Evolutionary conservation across 106 monocot species (phyloP).

Genomic region (Xerophyta viscosa): DNA sequence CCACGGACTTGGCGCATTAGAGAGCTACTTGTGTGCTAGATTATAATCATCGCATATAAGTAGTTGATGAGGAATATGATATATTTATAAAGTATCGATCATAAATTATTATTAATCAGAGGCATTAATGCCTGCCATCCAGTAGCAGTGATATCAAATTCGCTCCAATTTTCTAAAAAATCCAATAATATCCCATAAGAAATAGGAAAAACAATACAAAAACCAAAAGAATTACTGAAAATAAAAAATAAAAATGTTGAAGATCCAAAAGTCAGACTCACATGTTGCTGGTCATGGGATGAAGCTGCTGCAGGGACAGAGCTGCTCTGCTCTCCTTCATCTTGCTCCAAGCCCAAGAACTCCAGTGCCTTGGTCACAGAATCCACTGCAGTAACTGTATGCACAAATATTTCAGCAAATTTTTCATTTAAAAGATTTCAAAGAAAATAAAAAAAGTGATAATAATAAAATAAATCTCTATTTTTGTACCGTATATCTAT

Average conservation of each 20-base stretch:
- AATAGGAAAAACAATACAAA: not conserved
- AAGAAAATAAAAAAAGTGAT: no score
- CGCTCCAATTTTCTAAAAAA: conserved; percentile 52
- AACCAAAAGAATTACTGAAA: not conserved
- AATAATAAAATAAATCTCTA: no score
- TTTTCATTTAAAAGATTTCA: no score
- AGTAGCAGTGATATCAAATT: conserved; percentile 82
- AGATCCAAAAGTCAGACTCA: not conserved
- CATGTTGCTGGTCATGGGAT: no score
- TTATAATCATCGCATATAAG: no score
- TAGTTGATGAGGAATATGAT: no score
- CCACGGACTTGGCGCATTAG: no score
- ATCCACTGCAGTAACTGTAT: conserved; percentile 52
- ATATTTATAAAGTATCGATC: no score
- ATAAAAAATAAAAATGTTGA: not conserved
- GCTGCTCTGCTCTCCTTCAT: conserved; percentile 12
- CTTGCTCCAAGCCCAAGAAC: conserved; percentile 40
- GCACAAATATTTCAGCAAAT: no score
- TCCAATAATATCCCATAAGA: not conserved
- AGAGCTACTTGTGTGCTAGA: no score
- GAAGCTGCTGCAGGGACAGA: conserved; percentile 12
- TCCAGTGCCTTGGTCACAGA: conserved; percentile 65
- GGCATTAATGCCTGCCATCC: conserved; percentile 62
- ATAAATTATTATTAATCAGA: no score
- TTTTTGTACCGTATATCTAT: no score